Evolutionary conservation across 805 yeast genomes (phyloP), one percentile per base, ranked within the genome.

Genomic region (Metschnikowia cerradonensis): DNA sequence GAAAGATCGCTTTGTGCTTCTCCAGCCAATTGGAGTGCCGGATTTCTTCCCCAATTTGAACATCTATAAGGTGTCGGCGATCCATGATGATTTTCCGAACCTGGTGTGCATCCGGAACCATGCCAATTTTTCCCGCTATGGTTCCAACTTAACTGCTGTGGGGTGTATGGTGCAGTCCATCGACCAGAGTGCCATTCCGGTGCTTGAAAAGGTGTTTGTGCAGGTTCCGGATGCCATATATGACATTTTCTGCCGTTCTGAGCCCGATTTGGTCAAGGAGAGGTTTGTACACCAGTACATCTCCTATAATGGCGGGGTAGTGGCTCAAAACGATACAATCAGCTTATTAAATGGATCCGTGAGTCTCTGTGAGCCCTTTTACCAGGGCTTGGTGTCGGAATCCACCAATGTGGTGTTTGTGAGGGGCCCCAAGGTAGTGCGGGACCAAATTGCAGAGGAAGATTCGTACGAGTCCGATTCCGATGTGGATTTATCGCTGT

Each of bases 361-460:
- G 2, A 58, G 79, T 3, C 75, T 83, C 22, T 81, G 90, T 62
- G 95, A 88, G 57, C 96, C 96, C 0, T 75, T 81, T 2, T 80
- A 78, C 39, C 95, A 88, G 62, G 96, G 96, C 0, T 56, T 63
- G 6, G 59, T 86, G 0, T 64, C 68, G 19, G 50, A 55, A 1
- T 64, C 66, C 1, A 83, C 92, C 0, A 70, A 70, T n/a, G 67
- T 88, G 2, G 76, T 83, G 2, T 66, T 87, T 31, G 77, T 83
- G 15, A 77, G 75, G 52, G 50, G 49, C 13, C 44, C 57, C 10
- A 23, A 33, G 15, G 39, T 34, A 20, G 40, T 19, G 15, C 33
- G 22, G 6, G 22, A 6, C 30, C 11, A 11, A n/a, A 8, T 22
- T 4, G 15, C 11, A 11, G 39, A 34, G 14, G 33, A 10, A 1